Base-by-base conservation (phyloP, 2,329 filamentous ascomycete species). In the Leptographium galeiforme region DNA sequence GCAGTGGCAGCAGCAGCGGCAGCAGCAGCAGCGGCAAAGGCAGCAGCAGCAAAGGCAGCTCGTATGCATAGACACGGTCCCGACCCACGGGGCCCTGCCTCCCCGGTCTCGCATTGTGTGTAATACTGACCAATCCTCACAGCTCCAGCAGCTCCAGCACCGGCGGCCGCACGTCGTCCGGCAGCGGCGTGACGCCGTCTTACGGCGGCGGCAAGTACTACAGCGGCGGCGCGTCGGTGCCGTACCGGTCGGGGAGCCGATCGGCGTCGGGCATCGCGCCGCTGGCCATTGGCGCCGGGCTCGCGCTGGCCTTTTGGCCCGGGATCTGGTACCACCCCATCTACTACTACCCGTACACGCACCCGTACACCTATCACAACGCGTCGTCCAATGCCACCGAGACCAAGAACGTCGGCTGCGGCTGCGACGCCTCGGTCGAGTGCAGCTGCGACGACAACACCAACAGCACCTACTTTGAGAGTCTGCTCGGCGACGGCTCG, bases 361-460 rank as follows among this genome's bases (percentile, higher is more conserved):
- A 77, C 64, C 60, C 65, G 30, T 72, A 75, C 64, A 57, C 43
- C 50, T 79, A 70, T 66, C 67, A 72, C 68, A 81, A 82, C 65
- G 54, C 60, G 32, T 72, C 73, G 11, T 75, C 70, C 33, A 66
- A 72, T 45, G 67, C 64, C 61, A 81, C 79, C 71, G 76, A 82
- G 71, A 79, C 72, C 10, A 73, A 79, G 55, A 75, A 78, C 0
- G 78, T 86, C 1, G 64, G 69, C 4, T 88, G 84, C 62, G 66
- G 79, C 32, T 88, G 84, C 66, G 73, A 76, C 56, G 63, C 72
- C 51, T 72, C 72, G 58, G 64, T 61, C 34, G 72, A 72, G 18
- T 89, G 85, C 61, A 77, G 80, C 7, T 89, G 85, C 63, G 85
- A 90, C 56, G 81, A 86, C 53, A 83, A 81, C 60, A 72, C 74